A percentile compares a stretch with the other conserved stretches of the same genome.
Evolutionary conservation across 192 early-diverging fungal genomes (phyloP).

Genomic region (Coemansia sp.): DNA sequence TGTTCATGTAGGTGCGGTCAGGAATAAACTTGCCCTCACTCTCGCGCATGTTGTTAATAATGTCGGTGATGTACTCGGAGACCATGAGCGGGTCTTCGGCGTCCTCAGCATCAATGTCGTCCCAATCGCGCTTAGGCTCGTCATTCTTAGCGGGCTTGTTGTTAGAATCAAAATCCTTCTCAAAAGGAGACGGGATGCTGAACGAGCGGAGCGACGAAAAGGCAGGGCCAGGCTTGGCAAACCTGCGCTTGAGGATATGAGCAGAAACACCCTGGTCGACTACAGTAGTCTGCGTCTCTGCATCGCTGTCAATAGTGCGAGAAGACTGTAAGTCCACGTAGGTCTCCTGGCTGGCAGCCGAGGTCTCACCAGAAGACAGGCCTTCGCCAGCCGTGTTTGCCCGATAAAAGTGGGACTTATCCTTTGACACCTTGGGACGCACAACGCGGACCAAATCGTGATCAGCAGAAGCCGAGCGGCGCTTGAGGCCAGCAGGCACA

Average conservation of each 20-base stretch:
- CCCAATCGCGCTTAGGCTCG: slow-evolving; percentile 50
- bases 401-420: slow-evolving; percentile 2
- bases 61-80: slow-evolving; percentile 90
- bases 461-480: slow-evolving; percentile 25
- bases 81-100: slow-evolving; percentile 86
- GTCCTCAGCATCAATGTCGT: slow-evolving; percentile 79
- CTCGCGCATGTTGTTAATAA: slow-evolving; percentile 80
- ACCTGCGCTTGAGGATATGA: slow-evolving; percentile 18
- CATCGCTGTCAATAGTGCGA: slow-evolving; percentile 15
- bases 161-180: slow-evolving; percentile 10
- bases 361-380: neutral
- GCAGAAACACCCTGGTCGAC: slow-evolving; percentile 15
- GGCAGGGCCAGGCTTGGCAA: slow-evolving; percentile 42
- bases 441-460: slow-evolving; percentile 19
- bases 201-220: slow-evolving; percentile 29
- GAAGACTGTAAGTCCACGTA: slow-evolving; percentile 19
- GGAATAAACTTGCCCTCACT: slow-evolving; percentile 78
- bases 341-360: slow-evolving; percentile 15
- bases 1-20: slow-evolving; percentile 75
- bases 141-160: neutral
- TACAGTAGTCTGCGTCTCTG: slow-evolving; percentile 40
- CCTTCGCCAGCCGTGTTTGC: neutral
- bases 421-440: slow-evolving; percentile 18
- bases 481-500: slow-evolving; percentile 31
- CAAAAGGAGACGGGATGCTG: slow-evolving; percentile 11